These are phyloP conservation scores for Zhuliangozyma blackwelliae DNA, from an alignment of 1,139 yeast genomes.

Conservation along the genomic window DNA sequence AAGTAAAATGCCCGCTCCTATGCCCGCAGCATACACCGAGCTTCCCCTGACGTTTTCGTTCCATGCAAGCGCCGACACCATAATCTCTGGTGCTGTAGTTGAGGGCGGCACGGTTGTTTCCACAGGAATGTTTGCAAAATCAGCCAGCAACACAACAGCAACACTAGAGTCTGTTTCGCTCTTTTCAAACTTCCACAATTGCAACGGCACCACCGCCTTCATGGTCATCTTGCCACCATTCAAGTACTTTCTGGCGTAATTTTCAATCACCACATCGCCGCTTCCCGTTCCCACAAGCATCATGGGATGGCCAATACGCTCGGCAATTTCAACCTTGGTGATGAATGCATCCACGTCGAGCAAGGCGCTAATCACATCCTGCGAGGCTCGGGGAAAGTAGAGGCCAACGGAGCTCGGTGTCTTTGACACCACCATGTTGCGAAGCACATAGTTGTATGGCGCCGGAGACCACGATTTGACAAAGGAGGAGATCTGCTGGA, in stretches of 20 bases:
- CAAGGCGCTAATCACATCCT: constrained; percentile 28
- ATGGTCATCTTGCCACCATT: constrained; percentile 29
- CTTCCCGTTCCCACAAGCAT: constrained; percentile 57
- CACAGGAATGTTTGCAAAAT: constrained; percentile 22
- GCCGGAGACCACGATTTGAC: constrained; percentile 22
- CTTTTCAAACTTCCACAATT: constrained; percentile 29
- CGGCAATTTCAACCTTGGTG: constrained; percentile 26
- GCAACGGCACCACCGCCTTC: constrained; percentile 29
- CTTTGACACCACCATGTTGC: constrained; percentile 22
- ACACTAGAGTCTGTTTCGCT: constrained; percentile 1
- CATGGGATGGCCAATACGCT: constrained; percentile 54
- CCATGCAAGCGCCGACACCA: constrained; percentile 59
- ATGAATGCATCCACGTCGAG: constrained; percentile 30
- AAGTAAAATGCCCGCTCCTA: constrained; percentile 62
- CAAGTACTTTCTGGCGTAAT: constrained; percentile 34
- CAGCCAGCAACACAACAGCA: constrained; percentile 19
- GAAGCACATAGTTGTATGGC: constrained; percentile 23
- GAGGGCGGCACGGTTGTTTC: constrained; percentile 28
- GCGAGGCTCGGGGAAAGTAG: constrained; percentile 30
- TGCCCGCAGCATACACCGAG: constrained; percentile 64
- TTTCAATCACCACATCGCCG: constrained; percentile 45
- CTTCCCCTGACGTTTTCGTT: constrained; percentile 48
- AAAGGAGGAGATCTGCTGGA: constrained; percentile 20
- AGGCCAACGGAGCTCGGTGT: constrained; percentile 28
- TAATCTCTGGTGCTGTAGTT: constrained; percentile 50